phyloP scores from a whole-genome alignment of 2,329 filamentous ascomycete species.

The Fusarium paranaense region DNA sequence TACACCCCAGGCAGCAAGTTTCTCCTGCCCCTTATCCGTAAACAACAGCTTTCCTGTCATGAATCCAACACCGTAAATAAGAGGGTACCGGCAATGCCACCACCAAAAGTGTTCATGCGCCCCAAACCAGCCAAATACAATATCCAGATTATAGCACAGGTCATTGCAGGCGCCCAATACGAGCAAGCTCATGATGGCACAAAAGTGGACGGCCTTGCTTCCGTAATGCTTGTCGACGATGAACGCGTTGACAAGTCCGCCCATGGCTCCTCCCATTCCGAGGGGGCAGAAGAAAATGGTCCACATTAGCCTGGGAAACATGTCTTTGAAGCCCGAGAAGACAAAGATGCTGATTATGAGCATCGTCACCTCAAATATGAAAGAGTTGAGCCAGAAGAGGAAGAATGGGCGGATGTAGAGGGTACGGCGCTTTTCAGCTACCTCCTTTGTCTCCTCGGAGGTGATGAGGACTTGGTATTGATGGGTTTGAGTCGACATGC shows the following conservation, averaged over 20 bases:
- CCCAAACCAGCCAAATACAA: constrained; percentile 20
- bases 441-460: background rate
- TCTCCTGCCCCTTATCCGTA: background rate
- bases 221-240: background rate
- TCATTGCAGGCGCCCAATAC: constrained; percentile 6
- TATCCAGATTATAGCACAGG: constrained; percentile 19
- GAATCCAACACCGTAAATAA: constrained; percentile 12
- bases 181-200: background rate
- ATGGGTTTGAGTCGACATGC: background rate
- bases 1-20: background rate
- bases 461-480: background rate
- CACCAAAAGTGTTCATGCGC: constrained; percentile 21
- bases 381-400: constrained; percentile 20
- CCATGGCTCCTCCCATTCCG: background rate
- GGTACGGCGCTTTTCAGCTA: constrained; percentile 15
- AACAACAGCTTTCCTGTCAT: background rate
- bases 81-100: constrained; percentile 16
- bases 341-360: constrained; percentile 10
- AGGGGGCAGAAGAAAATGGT: background rate
- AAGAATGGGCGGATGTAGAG: constrained; percentile 19
- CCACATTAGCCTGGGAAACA: background rate
- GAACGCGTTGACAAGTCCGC: background rate
- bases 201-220: background rate
- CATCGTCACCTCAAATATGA: constrained; percentile 19
- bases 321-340: constrained; percentile 4